Evolutionary conservation across 768 basidiomycete species (phyloP).

Genomic region (Lepiota brunneoincarnata): DNA sequence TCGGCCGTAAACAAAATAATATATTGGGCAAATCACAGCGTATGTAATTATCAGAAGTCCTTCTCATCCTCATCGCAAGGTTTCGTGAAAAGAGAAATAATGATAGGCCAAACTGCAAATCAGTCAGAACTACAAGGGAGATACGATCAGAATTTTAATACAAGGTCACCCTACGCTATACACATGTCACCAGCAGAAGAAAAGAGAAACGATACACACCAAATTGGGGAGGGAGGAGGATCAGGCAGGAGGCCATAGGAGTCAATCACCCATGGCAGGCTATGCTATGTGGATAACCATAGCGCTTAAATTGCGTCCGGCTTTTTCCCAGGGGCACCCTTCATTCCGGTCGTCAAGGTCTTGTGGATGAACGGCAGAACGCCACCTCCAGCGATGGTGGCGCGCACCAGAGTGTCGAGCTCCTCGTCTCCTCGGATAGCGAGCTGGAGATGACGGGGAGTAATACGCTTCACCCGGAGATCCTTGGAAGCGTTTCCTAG

Average conservation of each 20-base stretch:
- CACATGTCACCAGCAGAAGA: neutral
- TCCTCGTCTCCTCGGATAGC: slow-evolving; percentile 98
- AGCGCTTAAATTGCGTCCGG: slow-evolving; percentile 27
- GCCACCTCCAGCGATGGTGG: slow-evolving; percentile 91
- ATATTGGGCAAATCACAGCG: slow-evolving; percentile 8
- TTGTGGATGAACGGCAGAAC: slow-evolving; percentile 90
- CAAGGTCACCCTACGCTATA: slow-evolving; percentile 1
- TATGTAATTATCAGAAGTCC: neutral
- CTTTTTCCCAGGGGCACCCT: slow-evolving; percentile 43
- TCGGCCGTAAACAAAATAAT: neutral
- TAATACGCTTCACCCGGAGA: slow-evolving; percentile 95
- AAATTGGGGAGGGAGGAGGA: neutral
- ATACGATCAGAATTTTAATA: neutral
- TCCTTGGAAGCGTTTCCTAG: slow-evolving; percentile 96
- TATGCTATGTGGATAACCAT: neutral
- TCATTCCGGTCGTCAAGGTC: slow-evolving; percentile 58
- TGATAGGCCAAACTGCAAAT: slow-evolving; percentile 2
- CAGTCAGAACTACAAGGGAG: slow-evolving; percentile 2
- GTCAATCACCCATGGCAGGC: neutral
- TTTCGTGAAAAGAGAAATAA: slow-evolving; percentile 3
- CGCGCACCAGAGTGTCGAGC: slow-evolving; percentile 90
- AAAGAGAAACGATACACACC: neutral
- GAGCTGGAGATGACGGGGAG: slow-evolving; percentile 91
- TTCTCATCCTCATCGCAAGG: neutral
- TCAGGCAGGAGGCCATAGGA: neutral